Evolutionary conservation across 345 rosid genomes (phyloP).

Genomic region (Ceriops decandra): DNA sequence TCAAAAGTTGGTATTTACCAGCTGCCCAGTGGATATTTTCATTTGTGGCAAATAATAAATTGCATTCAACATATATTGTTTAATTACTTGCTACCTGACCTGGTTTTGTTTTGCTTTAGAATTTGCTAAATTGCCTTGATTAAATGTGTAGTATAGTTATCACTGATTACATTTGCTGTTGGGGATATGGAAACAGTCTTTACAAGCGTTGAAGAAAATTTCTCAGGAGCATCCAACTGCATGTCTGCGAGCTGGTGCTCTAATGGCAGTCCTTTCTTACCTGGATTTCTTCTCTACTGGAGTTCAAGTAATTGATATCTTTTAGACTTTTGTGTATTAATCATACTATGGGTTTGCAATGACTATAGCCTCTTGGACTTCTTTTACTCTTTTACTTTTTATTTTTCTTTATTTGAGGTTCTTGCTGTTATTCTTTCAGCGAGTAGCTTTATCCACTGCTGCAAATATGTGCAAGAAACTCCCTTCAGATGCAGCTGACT

Average conservation of each 20-base stretch:
- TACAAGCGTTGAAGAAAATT: constrained; percentile 98
- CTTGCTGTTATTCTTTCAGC: constrained; percentile 39
- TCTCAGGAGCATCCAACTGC: constrained; percentile 99
- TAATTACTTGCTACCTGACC: background rate
- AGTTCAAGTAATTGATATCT: constrained; percentile 64
- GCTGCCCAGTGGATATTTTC: too few species aligned
- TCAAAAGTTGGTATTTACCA: too few species aligned
- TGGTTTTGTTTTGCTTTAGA: background rate
- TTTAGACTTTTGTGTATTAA: background rate
- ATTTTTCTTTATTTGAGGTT: background rate
- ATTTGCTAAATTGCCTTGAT: background rate
- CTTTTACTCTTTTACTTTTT: too few species aligned
- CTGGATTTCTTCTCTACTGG: constrained; percentile 99
- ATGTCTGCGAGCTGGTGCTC: constrained; percentile 98
- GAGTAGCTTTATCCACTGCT: constrained; percentile 96
- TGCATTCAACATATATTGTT: background rate
- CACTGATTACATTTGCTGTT: background rate
- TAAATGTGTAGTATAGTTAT: background rate
- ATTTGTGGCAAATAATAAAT: too few species aligned
- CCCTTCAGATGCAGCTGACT: constrained; percentile 99
- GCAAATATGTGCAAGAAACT: constrained; percentile 99
- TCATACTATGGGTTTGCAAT: background rate
- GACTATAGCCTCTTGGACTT: background rate
- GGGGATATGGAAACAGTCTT: constrained; percentile 48
- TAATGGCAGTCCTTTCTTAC: constrained; percentile 98